Evolutionary conservation across 306 rosid genomes (phyloP), one percentile per base, ranked within the genome.

Genomic region (Quercus cerris): DNA sequence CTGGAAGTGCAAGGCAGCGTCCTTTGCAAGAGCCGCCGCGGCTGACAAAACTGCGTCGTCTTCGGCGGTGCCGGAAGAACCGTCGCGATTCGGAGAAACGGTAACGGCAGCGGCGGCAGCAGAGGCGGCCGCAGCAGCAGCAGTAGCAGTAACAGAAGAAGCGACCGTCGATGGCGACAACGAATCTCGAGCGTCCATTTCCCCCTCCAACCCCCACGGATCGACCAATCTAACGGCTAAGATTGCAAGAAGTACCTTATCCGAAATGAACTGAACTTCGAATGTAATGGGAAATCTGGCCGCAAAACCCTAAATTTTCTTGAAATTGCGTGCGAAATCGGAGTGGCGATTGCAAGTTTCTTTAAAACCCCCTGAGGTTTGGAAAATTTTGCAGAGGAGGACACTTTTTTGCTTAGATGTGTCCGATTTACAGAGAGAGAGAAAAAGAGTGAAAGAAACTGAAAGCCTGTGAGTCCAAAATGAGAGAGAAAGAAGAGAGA

Each of bases 1-100:
- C 86, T 93, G 99, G 75, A 91, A 96, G 81, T 87, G 94, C 92
- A 85, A 76, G 33, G 89, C 89, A 12, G 99, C 99, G 11, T 96
- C 98, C 86, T 90, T 92, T 44, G 98, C 88, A 5, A 89, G 88
- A 5, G 90, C 91, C 6, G 92, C 86, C 27, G 86, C 63, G 27
- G 79, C 87, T 2, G 96, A 78, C 77, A 87, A 73, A 56, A 87
- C 87, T 38, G 83, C 97, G 41, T 91, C 98, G 25, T 90, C 97
- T 56, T 91, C 97, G 12, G 88, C 94, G 12, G 86, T 55, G 23
- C 84, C 81, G 59, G 85, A 83, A 61, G 89, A 77, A 22, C 89
- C 94, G 62, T 92, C 98, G 33, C 93, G 94, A 83, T 78, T 91
- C 72, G 87, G 57, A 27, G 67, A 20, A 57, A 76, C 76, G 69